phyloP scores from a whole-genome alignment of 2,329 filamentous ascomycete species.

The Xylaria sp. region DNA sequence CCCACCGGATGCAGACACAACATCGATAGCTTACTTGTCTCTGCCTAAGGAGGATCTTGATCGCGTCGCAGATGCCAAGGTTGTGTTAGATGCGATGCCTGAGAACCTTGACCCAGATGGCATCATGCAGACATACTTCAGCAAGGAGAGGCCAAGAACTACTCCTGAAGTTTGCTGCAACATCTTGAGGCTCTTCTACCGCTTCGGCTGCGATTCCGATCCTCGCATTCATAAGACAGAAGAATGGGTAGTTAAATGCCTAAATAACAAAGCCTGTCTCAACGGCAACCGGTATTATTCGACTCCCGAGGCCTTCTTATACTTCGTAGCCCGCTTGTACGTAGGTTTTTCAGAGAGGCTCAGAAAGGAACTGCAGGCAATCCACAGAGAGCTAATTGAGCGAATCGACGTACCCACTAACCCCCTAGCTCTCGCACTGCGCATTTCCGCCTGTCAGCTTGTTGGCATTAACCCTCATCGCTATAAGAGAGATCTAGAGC shows the following conservation, averaged over 20 bases:
- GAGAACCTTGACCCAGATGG: constrained; percentile 32
- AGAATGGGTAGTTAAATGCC: constrained; percentile 38
- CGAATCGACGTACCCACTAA: constrained; percentile 13
- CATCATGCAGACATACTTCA: constrained; percentile 37
- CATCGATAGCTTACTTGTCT: constrained; percentile 41
- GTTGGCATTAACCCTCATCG: not conserved
- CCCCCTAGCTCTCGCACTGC: constrained; percentile 14
- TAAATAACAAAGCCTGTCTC: constrained; percentile 36
- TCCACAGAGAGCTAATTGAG: not conserved
- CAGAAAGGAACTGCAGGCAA: constrained; percentile 14
- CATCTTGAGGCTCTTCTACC: constrained; percentile 36
- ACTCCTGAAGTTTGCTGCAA: constrained; percentile 43
- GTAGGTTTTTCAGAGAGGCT: constrained; percentile 17
- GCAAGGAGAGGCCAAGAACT: constrained; percentile 33
- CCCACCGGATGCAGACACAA: constrained; percentile 44
- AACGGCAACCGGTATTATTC: constrained; percentile 20
- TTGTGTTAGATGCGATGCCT: constrained; percentile 32
- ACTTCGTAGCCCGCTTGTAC: constrained; percentile 39
- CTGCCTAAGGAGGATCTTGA: constrained; percentile 26
- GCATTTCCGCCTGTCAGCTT: constrained; percentile 18
- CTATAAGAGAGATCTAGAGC: constrained; percentile 33
- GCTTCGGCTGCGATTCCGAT: constrained; percentile 37
- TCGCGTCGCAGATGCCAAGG: constrained; percentile 19
- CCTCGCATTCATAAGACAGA: constrained; percentile 35
- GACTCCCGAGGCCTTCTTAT: constrained; percentile 34